Evolutionary conservation across 2,329 filamentous ascomycete species (phyloP).

Genomic region (Alternaria sp.): DNA sequence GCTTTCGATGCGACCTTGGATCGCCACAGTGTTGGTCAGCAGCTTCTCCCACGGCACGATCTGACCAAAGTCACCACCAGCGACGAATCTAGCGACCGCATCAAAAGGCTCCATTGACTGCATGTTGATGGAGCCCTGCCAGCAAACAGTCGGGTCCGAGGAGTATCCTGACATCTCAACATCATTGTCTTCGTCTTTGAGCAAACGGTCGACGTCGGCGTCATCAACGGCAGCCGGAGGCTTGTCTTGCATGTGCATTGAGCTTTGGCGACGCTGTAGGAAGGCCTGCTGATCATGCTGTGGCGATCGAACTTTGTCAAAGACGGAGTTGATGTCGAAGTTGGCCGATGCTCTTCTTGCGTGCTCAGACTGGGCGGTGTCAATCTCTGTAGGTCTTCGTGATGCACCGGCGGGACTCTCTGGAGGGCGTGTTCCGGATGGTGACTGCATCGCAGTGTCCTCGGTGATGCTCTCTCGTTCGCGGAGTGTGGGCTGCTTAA

Average conservation of each 20-base stretch:
- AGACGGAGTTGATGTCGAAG: constrained; percentile 87
- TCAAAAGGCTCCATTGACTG: constrained; percentile 76
- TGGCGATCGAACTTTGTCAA: constrained; percentile 81
- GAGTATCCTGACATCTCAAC: constrained; percentile 79
- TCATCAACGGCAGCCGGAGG: constrained; percentile 70
- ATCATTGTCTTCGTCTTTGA: constrained; percentile 80
- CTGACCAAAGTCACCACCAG: constrained; percentile 76
- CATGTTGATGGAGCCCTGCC: constrained; percentile 63
- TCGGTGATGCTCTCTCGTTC: constrained; percentile 36
- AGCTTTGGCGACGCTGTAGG: constrained; percentile 59
- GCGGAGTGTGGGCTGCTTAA: constrained; percentile 32
- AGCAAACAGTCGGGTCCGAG: constrained; percentile 70
- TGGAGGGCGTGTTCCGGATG: constrained; percentile 23
- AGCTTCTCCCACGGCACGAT: constrained; percentile 76
- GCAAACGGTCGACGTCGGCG: constrained; percentile 85
- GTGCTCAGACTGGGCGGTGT: constrained; percentile 43
- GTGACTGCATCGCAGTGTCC: constrained; percentile 25
- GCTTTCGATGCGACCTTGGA: constrained; percentile 81
- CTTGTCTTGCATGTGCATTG: constrained; percentile 50
- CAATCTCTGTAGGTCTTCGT: constrained; percentile 40
- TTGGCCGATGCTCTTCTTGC: constrained; percentile 63
- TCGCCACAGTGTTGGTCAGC: constrained; percentile 71
- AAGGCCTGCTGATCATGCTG: constrained; percentile 56
- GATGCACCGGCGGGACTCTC: constrained; percentile 24
- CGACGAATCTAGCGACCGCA: constrained; percentile 81